Evolutionary conservation across 225 moss, liverwort and hornwort genomes (phyloP).

Genomic region (Sphagnum contortum): DNA sequence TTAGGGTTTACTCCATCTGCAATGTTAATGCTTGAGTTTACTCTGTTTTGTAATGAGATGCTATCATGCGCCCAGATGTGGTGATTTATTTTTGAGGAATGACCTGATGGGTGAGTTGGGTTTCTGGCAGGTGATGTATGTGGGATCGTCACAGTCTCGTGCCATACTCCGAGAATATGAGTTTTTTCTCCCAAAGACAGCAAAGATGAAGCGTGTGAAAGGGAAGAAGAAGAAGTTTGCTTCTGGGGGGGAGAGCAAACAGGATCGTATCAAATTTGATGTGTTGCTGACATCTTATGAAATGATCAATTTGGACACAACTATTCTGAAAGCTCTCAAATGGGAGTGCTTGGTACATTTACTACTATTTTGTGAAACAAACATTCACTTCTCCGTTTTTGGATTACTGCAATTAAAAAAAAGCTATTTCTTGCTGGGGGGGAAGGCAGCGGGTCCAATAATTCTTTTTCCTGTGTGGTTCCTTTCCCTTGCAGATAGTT

Average conservation of each 20-base stretch:
- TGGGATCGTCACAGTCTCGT: conserved; percentile 89
- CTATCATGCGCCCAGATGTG: too few relatives aligned
- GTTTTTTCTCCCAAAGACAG: conserved; percentile 80
- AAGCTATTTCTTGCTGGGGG: too few relatives aligned
- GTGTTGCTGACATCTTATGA: conserved; percentile 96
- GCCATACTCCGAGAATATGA: conserved; percentile 80
- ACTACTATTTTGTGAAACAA: too few relatives aligned
- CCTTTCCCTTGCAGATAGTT: conserved; percentile 45
- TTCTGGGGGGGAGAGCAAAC: conserved; percentile 60
- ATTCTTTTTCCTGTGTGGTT: too few relatives aligned
- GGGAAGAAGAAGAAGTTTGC: conserved; percentile 81
- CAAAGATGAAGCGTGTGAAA: conserved; percentile 65
- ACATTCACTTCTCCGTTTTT: too few relatives aligned
- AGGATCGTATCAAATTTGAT: conserved; percentile 94
- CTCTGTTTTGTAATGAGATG: too few relatives aligned
- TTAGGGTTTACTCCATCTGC: too few relatives aligned
- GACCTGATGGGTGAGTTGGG: too few relatives aligned
- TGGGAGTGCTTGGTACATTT: conserved; percentile 91
- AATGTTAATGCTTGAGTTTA: too few relatives aligned
- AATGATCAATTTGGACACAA: conserved; percentile 83
- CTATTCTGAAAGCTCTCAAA: conserved; percentile 74
- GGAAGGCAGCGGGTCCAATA: too few relatives aligned
- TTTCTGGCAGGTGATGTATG: conserved; percentile 60
- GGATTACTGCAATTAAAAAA: too few relatives aligned
- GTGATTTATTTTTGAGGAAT: too few relatives aligned